phyloP scores from a whole-genome alignment of 2,329 filamentous ascomycete species.

The Tolypocladium amazonense region DNA sequence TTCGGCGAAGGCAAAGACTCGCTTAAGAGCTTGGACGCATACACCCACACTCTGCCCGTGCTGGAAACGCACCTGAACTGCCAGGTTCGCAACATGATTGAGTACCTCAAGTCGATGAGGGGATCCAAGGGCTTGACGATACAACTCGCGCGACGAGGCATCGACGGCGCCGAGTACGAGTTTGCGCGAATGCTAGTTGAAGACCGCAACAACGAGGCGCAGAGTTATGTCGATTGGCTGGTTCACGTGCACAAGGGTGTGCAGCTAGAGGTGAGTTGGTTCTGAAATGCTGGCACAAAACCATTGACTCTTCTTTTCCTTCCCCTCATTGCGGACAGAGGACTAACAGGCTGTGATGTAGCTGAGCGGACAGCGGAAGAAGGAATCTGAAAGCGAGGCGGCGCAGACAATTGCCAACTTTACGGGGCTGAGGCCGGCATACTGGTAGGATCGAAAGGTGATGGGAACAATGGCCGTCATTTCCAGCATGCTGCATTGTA shows the following conservation, averaged over 20 bases:
- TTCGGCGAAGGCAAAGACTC: slow-evolving; percentile 65
- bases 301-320: background rate
- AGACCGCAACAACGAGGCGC: slow-evolving; percentile 93
- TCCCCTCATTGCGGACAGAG: slow-evolving; percentile 1
- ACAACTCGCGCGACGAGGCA: slow-evolving; percentile 81
- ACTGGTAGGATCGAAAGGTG: slow-evolving; percentile 28
- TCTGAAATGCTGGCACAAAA: background rate
- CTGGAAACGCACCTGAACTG: slow-evolving; percentile 89
- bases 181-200: slow-evolving; percentile 87
- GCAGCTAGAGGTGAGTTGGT: slow-evolving; percentile 63
- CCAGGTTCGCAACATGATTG: slow-evolving; percentile 86
- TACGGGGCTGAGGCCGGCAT: slow-evolving; percentile 46
- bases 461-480: background rate
- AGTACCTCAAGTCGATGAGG: slow-evolving; percentile 70
- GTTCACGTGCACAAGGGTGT: slow-evolving; percentile 91
- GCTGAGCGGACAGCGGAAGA: slow-evolving; percentile 62
- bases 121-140: slow-evolving; percentile 83
- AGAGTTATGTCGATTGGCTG: slow-evolving; percentile 97
- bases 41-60: slow-evolving; percentile 67
- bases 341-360: slow-evolving; percentile 19
- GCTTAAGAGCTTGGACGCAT: slow-evolving; percentile 71
- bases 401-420: slow-evolving; percentile 42
- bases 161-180: slow-evolving; percentile 93
- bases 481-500: background rate
- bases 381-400: slow-evolving; percentile 44